Evolutionary conservation across 306 rosid species (phyloP).

Genomic region (Prunus persica): Prunus_persica_NCBIv2 NC_034009.1:41212001-41212500

Average conservation of each 20-base stretch:
- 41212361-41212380: neutral
- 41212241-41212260: slow-evolving; percentile 52
- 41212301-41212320: slow-evolving; percentile 45
- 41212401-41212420: too few species aligned
- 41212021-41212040: neutral
- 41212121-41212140: slow-evolving; percentile 57
- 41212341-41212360: slow-evolving; percentile 25
- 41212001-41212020: neutral
- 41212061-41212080: neutral
- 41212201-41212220: slow-evolving; percentile 36
- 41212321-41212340: slow-evolving; percentile 42
- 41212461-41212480: too few species aligned
- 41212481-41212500: too few species aligned
- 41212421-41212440: too few species aligned
- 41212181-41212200: slow-evolving; percentile 23
- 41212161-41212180: slow-evolving; percentile 21
- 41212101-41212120: slow-evolving; percentile 48
- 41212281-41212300: slow-evolving; percentile 26
- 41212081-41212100: neutral
- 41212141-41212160: slow-evolving; percentile 38
- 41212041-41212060: neutral
- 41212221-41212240: slow-evolving; percentile 27
- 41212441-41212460: too few species aligned
- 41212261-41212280: slow-evolving; percentile 66
- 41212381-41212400: neutral